These are phyloP conservation scores for Phytophthora meadii DNA, from an alignment of 352 stramenopile genomes.

Conservation along the genomic window DNA sequence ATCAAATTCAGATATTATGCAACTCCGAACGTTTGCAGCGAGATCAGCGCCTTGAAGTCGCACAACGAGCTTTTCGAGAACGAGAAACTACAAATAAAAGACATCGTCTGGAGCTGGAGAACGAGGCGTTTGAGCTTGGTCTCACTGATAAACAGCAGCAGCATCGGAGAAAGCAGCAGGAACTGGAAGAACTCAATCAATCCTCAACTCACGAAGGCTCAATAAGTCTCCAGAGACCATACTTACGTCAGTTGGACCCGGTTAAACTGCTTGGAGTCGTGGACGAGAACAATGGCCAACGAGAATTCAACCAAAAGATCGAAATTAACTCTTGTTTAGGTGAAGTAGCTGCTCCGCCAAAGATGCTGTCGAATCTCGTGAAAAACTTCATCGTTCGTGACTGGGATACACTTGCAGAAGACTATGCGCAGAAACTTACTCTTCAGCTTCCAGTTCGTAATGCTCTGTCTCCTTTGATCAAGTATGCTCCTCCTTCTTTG, in stretches of 20 bases:
- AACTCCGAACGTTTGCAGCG: constrained; percentile 17
- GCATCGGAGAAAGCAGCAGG: constrained; percentile 25
- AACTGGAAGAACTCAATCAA: constrained; percentile 24
- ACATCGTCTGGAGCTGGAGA: constrained; percentile 23
- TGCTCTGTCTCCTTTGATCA: constrained; percentile 22
- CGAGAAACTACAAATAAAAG: constrained; percentile 18
- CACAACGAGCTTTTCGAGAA: constrained; percentile 14
- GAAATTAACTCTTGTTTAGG: constrained; percentile 20
- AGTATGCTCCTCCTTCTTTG: constrained; percentile 7
- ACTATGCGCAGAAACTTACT: constrained; percentile 45
- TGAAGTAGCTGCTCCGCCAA: constrained; percentile 38
- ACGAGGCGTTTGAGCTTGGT: constrained; percentile 29
- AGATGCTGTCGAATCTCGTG: constrained; percentile 53
- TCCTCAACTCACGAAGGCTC: neutral
- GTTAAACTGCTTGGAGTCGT: constrained; percentile 21
- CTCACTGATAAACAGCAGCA: constrained; percentile 28
- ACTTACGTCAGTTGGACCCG: constrained; percentile 26
- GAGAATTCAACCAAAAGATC: constrained; percentile 5
- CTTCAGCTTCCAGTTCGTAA: constrained; percentile 31
- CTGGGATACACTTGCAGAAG: constrained; percentile 42
- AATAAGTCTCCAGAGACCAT: constrained; percentile 17
- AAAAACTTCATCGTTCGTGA: constrained; percentile 58
- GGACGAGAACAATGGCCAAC: constrained; percentile 11
- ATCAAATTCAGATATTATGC: constrained; percentile 22
- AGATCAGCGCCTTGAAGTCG: constrained; percentile 24